Evolutionary conservation across 2,329 filamentous ascomycete genomes (phyloP).

Genomic region (Volutella citrinella): DNA sequence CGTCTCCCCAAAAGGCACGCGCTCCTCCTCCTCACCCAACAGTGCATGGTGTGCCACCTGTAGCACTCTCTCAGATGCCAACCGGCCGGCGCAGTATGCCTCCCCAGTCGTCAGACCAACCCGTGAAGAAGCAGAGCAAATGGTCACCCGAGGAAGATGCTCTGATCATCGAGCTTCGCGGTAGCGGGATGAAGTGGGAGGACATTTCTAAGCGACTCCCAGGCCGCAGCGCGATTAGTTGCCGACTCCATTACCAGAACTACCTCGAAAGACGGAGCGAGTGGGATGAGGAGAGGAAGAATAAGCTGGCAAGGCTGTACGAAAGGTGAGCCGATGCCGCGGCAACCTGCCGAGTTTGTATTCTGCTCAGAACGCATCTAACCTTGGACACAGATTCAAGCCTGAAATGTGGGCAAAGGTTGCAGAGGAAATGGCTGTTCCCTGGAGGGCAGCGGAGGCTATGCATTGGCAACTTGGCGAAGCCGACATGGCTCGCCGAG

Average conservation of each 20-base stretch:
- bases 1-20: conserved; percentile 19
- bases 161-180: conserved; percentile 88
- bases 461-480: conserved; percentile 99
- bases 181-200: conserved; percentile 96
- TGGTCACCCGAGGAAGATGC: conserved; percentile 93
- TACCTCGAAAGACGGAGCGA: conserved; percentile 90
- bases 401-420: conserved; percentile 97
- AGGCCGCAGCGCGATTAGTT: conserved; percentile 90
- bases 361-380: background rate
- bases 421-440: conserved; percentile 89
- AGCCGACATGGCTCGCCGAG: conserved; percentile 87
- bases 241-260: conserved; percentile 93
- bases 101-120: conserved; percentile 58
- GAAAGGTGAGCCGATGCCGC: conserved; percentile 63
- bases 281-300: conserved; percentile 97
- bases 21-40: conserved; percentile 18
- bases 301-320: conserved; percentile 90
- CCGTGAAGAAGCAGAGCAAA: conserved; percentile 92
- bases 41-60: conserved; percentile 23
- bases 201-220: conserved; percentile 91
- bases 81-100: conserved; percentile 32
- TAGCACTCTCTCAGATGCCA: conserved; percentile 31
- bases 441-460: conserved; percentile 92
- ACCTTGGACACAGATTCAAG: conserved; percentile 68
- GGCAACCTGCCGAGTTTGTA: background rate